A percentile compares a stretch with the other conserved stretches of the same genome.
Conservation (phyloP, 1,139 yeast species). For the Magnusiomyces starmeri region DNA sequence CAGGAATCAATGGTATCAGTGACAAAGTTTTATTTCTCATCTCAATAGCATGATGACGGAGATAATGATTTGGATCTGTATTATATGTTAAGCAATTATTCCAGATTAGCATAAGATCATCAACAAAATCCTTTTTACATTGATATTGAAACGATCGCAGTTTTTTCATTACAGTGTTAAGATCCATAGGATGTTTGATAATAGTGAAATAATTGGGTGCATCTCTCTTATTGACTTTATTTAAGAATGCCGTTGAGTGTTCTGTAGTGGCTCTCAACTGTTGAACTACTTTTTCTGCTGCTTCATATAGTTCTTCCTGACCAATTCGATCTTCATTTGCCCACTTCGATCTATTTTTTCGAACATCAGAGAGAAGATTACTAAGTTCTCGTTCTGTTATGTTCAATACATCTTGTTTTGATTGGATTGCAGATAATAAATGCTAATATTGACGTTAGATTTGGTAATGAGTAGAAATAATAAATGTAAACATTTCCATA, state of each 20-base stretch:
- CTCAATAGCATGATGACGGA: conserved; percentile 87
- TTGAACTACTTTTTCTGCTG: conserved; percentile 88
- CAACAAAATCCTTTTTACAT: conserved; percentile 83
- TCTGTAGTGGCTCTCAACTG: conserved; percentile 91
- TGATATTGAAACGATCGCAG: conserved; percentile 72
- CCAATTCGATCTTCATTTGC: conserved; percentile 90
- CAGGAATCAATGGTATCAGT: conserved; percentile 79
- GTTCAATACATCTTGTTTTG: conserved; percentile 62
- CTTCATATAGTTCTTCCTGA: conserved; percentile 95
- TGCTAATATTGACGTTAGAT: conserved; percentile 41
- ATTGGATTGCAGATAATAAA: conserved; percentile 68
- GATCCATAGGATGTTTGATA: conserved; percentile 92
- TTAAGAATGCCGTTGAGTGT: conserved; percentile 92
- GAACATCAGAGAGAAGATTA: conserved; percentile 80
- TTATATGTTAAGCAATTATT: conserved; percentile 86
- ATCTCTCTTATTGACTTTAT: conserved; percentile 90
- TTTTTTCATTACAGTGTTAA: conserved; percentile 88
- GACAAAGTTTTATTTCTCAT: conserved; percentile 86
- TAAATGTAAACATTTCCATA: neutral
- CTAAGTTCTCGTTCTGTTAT: conserved; percentile 83
- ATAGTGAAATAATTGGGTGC: conserved; percentile 93
- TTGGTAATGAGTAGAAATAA: too few species aligned
- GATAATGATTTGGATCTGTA: conserved; percentile 89
- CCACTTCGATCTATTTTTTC: conserved; percentile 96
- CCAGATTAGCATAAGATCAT: conserved; percentile 93